phyloP scores from a whole-genome alignment of 768 basidiomycete species.

The Porphyrellus cyaneotinctus region DNA sequence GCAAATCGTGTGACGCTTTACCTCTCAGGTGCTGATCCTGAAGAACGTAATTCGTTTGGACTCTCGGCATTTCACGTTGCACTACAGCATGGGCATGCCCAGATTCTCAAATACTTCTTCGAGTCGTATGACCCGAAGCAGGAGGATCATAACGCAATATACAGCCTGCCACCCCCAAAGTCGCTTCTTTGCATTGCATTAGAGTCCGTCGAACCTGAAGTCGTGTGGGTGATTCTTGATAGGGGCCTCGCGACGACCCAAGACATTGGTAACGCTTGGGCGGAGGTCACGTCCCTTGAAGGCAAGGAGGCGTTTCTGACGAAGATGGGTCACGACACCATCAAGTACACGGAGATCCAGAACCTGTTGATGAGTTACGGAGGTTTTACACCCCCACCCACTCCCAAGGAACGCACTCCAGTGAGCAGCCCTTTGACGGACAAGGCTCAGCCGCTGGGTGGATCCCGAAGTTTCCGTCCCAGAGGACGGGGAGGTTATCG shows the following conservation, averaged over 20 bases:
- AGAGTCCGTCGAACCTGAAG: constrained; percentile 57
- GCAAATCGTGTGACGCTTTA: constrained; percentile 16
- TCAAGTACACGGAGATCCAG: constrained; percentile 47
- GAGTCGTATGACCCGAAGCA: constrained; percentile 54
- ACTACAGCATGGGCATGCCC: constrained; percentile 46
- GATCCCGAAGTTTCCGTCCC: constrained; percentile 4
- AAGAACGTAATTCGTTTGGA: constrained; percentile 58
- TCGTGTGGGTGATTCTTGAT: constrained; percentile 61
- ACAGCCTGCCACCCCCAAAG: constrained; percentile 37
- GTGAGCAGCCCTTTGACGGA: constrained; percentile 11
- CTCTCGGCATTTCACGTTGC: constrained; percentile 67
- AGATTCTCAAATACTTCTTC: constrained; percentile 58
- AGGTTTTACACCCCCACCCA: constrained; percentile 45
- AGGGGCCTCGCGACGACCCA: constrained; percentile 46
- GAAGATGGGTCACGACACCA: constrained; percentile 24
- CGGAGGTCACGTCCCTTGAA: constrained; percentile 39
- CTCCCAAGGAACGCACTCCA: constrained; percentile 19
- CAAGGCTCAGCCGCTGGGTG: constrained; percentile 11
- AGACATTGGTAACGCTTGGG: constrained; percentile 52
- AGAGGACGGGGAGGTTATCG: constrained; percentile 14
- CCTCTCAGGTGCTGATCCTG: constrained; percentile 61
- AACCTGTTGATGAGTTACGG: constrained; percentile 51
- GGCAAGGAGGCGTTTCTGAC: constrained; percentile 25
- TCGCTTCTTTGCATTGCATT: constrained; percentile 55
- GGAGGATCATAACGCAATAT: constrained; percentile 47